Base-by-base conservation (phyloP, 140 eudicot genomes). In the Flaveria floridana region DNA sequence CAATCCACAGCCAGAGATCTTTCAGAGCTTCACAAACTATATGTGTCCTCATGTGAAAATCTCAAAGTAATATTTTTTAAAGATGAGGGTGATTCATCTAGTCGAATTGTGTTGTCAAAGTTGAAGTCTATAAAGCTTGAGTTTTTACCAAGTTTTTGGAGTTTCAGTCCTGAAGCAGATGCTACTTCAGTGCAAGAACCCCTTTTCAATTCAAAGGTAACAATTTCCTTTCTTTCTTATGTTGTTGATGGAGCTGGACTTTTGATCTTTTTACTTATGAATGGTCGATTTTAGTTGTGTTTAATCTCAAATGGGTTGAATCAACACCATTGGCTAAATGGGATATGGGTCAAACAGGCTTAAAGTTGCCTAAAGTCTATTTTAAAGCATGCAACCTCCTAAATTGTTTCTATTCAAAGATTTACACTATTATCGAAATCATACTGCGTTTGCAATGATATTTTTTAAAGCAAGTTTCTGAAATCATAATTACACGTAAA, bases 81-180 rank as follows among this genome's bases (percentile, higher is more conserved):
- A 65, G 80, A 83, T 30, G 46, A 7, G 42, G 77, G 20, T 18
- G 73, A 57, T 79, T 77, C 73, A 37, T 67, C 72, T 20, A 44
- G 53, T 18, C 76, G 62, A 71, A 83, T 80, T 71, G 80, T 71
- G 46, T 64, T 83, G n/a, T 58, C 82, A 15, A 80, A 79, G 74
- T 59, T 83, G 11, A 76, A 76, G 67, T 79, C 79, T 2, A 76
- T 83, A 76, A 80, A 83, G 87, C 87, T 83, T 25, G 82, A 75
- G 80, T 65, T 68, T 76, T 59, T 83, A 51, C 79, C 82, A 58
- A 80, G 74, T 63, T 82, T 83, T 47, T 5, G 2, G 76, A 75
- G 79, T 83, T 83, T 83, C 79, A 79, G 48, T 72, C 79, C 81
- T 11, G 81, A 82, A 68, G 61, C 55, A 59, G 74, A 77, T 25